phyloP scores from a whole-genome alignment of 75 land plant species.

The Gnetum montanum region DNA sequence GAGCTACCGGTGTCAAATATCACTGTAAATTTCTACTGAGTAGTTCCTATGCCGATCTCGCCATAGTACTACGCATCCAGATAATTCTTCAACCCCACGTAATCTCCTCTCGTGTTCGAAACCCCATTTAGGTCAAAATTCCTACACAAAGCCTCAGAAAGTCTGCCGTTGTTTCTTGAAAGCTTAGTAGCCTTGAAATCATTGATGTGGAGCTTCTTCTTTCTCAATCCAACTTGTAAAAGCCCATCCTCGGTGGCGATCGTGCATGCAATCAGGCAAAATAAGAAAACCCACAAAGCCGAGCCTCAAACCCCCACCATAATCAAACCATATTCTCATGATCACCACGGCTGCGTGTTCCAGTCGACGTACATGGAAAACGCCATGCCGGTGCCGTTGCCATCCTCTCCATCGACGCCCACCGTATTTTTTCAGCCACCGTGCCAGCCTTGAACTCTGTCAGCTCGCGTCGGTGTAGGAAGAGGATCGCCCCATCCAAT shows the following conservation, averaged over 20 bases:
- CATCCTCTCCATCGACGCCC: too few relatives aligned
- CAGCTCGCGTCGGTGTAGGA: too few relatives aligned
- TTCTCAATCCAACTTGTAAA: slow-evolving; percentile 40
- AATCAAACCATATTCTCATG: too few relatives aligned
- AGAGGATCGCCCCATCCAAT: too few relatives aligned
- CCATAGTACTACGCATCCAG: slow-evolving; percentile 93
- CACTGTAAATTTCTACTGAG: slow-evolving; percentile 81
- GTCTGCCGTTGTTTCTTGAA: slow-evolving; percentile 1
- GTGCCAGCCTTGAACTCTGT: too few relatives aligned
- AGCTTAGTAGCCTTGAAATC: slow-evolving; percentile 19
- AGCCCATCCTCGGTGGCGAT: slow-evolving; percentile 31
- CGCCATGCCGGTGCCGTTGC: too few relatives aligned
- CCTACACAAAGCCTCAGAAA: neutral
- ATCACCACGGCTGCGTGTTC: too few relatives aligned
- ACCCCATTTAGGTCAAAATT: slow-evolving; percentile 8
- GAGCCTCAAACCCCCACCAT: too few relatives aligned
- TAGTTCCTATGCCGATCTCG: slow-evolving; percentile 73
- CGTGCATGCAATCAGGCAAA: too few relatives aligned
- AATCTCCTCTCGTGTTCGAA: slow-evolving; percentile 11
- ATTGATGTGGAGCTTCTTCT: slow-evolving; percentile 27
- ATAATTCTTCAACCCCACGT: slow-evolving; percentile 61
- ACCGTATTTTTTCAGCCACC: too few relatives aligned
- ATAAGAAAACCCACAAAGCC: too few relatives aligned
- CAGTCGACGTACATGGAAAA: too few relatives aligned
- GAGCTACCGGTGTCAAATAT: slow-evolving; percentile 97